These are phyloP conservation scores for Arthrobotrys musiformis DNA, from an alignment of 2,329 filamentous ascomycete species.

Conservation along the genomic window DNA sequence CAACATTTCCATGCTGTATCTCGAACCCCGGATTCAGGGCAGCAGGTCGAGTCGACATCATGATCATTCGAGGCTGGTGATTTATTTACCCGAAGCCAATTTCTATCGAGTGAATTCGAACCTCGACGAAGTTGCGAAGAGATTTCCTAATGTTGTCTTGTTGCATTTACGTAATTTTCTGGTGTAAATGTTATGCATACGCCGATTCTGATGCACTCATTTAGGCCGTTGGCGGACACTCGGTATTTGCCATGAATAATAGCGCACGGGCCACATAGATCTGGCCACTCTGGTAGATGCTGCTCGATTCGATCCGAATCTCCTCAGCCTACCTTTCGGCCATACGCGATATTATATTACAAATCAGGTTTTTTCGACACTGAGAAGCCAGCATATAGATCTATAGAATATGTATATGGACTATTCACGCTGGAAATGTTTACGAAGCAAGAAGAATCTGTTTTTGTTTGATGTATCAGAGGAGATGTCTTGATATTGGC, in stretches of 20 bases:
- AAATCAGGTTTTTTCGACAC: neutral
- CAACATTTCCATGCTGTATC: neutral
- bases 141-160: neutral
- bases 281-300: neutral
- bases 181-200: slow-evolving; percentile 21
- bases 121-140: neutral
- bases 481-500: slow-evolving; percentile 9
- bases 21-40: neutral
- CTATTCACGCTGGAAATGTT: neutral
- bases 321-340: neutral
- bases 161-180: slow-evolving; percentile 38
- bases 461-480: neutral
- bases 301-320: neutral
- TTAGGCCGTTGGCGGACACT: neutral
- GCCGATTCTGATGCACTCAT: slow-evolving; percentile 3
- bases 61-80: neutral
- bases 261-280: slow-evolving; percentile 10
- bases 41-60: neutral
- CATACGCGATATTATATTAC: neutral
- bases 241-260: slow-evolving; percentile 5
- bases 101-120: neutral
- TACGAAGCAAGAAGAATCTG: neutral
- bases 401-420: neutral
- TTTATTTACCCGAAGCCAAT: neutral
- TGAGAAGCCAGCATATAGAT: neutral